phyloP scores from a whole-genome alignment of 2,329 filamentous ascomycete species.

The Aspergillus ochraceoroseus region DNA sequence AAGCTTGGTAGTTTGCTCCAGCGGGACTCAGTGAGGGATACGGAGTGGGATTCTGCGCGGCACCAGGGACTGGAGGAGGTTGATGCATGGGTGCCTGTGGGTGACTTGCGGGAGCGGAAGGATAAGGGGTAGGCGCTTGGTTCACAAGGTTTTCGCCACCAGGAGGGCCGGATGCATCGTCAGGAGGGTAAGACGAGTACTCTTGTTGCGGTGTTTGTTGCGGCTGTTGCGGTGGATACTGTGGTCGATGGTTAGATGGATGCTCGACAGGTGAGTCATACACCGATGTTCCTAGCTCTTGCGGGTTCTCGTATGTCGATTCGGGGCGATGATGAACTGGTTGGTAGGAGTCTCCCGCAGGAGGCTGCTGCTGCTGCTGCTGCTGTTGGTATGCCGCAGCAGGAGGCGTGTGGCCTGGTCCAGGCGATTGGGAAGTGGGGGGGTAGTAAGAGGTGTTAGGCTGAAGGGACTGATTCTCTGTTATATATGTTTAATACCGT shows the following conservation, averaged over 20 bases:
- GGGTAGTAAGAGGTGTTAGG: constrained; percentile 57
- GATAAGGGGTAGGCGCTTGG: constrained; percentile 33
- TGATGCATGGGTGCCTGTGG: constrained; percentile 33
- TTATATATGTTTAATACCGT: no score
- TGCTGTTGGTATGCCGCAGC: constrained; percentile 31
- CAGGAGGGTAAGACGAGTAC: constrained; percentile 42
- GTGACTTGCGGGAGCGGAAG: constrained; percentile 27
- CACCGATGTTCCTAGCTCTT: constrained; percentile 71
- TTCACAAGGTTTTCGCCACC: constrained; percentile 17
- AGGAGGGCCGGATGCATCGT: constrained; percentile 28
- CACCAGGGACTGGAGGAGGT: constrained; percentile 34
- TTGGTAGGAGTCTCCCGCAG: constrained; percentile 46
- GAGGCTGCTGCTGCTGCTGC: constrained; percentile 45
- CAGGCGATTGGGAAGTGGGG: constrained; percentile 39
- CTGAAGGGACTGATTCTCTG: constrained; percentile 38
- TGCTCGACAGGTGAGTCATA: constrained; percentile 67
- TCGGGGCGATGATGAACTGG: constrained; percentile 53
- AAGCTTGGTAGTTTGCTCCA: constrained; percentile 34
- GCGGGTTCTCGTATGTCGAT: constrained; percentile 65
- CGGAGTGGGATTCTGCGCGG: constrained; percentile 29
- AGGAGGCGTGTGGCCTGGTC: constrained; percentile 37
- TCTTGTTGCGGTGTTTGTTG: constrained; percentile 33
- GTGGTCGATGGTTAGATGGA: constrained; percentile 28
- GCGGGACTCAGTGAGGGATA: constrained; percentile 34
- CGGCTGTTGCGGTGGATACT: constrained; percentile 34